phyloP scores from a whole-genome alignment of 2,329 filamentous ascomycete species.

The Alternaria tenuissima region DNA sequence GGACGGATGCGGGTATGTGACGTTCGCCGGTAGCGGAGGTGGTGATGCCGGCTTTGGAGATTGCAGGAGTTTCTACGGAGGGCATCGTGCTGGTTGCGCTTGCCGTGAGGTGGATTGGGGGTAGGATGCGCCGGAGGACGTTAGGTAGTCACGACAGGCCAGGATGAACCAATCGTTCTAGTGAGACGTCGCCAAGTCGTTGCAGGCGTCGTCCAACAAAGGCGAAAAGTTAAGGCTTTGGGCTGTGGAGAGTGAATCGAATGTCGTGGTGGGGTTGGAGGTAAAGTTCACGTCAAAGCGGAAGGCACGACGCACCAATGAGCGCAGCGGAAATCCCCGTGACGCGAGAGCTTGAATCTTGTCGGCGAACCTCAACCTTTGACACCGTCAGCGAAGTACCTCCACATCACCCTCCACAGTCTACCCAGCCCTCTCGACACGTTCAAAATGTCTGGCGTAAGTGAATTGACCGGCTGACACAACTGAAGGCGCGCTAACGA shows the following conservation, averaged over 20 bases:
- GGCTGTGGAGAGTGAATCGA: background rate
- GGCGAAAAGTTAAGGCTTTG: background rate
- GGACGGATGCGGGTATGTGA: conserved; percentile 85
- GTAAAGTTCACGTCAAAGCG: conserved; percentile 15
- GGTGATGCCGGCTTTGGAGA: conserved; percentile 66
- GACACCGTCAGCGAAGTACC: conserved; percentile 37
- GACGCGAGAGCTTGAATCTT: conserved; percentile 34
- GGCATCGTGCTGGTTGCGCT: conserved; percentile 35
- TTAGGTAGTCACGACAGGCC: conserved; percentile 1
- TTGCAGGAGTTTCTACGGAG: conserved; percentile 37
- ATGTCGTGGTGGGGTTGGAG: conserved; percentile 19
- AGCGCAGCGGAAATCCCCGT: conserved; percentile 29
- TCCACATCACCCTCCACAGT: conserved; percentile 34
- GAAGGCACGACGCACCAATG: conserved; percentile 37
- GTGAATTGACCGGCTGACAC: conserved; percentile 43
- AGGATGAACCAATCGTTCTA: conserved; percentile 2
- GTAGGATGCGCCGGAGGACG: conserved; percentile 9
- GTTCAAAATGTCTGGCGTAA: conserved; percentile 68
- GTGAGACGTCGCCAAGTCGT: background rate
- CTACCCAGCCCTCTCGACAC: conserved; percentile 28
- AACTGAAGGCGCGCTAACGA: conserved; percentile 34
- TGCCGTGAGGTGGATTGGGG: background rate
- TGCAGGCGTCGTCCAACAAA: background rate
- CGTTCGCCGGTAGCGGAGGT: conserved; percentile 79
- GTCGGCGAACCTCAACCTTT: conserved; percentile 30